Conservation (phyloP, 1,284 basidiomycete species). For the Ustanciosporium gigantosporum region DNA sequence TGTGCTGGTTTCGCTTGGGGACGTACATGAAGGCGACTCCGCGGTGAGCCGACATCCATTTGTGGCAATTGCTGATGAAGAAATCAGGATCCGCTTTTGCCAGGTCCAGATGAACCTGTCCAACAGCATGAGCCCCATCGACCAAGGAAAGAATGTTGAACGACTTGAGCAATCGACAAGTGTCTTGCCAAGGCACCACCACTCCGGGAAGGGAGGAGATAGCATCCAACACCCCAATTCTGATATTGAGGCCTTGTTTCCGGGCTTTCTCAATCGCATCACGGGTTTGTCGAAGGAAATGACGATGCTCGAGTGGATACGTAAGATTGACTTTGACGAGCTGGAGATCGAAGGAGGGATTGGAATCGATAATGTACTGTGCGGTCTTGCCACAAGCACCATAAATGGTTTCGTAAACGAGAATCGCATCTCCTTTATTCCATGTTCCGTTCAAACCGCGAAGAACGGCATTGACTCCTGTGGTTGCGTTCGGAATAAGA, state of each 20-base stretch:
- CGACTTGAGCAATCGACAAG: slow-evolving; percentile 61
- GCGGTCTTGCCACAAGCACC: slow-evolving; percentile 51
- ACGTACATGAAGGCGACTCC: slow-evolving; percentile 76
- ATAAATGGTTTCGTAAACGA: slow-evolving; percentile 51
- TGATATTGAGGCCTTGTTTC: slow-evolving; percentile 70
- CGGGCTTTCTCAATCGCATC: slow-evolving; percentile 10
- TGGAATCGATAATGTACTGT: slow-evolving; percentile 55
- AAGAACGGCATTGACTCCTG: slow-evolving; percentile 55
- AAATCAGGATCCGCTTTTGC: slow-evolving; percentile 54
- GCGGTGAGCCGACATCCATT: slow-evolving; percentile 69
- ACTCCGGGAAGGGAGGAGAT: slow-evolving; percentile 75
- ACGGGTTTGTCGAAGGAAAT: slow-evolving; percentile 52
- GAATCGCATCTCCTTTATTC: slow-evolving; percentile 51
- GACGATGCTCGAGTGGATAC: slow-evolving; percentile 52
- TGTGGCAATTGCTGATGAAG: slow-evolving; percentile 50
- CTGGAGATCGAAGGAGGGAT: slow-evolving; percentile 26
- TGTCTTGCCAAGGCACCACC: slow-evolving; percentile 76
- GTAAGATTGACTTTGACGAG: slow-evolving; percentile 45
- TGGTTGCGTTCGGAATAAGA: slow-evolving; percentile 57
- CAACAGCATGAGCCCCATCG: slow-evolving; percentile 83
- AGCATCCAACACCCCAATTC: slow-evolving; percentile 77
- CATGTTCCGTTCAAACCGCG: slow-evolving; percentile 44
- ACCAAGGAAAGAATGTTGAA: slow-evolving; percentile 62
- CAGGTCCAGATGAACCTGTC: slow-evolving; percentile 63
- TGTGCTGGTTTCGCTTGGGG: slow-evolving; percentile 75